Base-by-base conservation (phyloP, 495 filamentous ascomycete species). In the Podospora appendiculata region DNA sequence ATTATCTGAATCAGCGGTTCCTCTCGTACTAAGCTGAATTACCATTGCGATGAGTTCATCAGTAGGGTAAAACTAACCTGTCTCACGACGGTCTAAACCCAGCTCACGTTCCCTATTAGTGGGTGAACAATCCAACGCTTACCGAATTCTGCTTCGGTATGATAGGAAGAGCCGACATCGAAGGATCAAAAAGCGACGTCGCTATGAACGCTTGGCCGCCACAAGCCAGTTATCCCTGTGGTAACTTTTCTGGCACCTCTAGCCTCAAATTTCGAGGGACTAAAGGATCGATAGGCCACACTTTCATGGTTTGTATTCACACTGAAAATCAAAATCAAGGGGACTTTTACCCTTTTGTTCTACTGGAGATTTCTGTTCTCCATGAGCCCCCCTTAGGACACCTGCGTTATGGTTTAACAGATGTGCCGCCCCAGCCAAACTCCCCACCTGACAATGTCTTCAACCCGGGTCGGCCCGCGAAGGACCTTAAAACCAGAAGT, bases 271-370 rank as follows among this genome's bases (percentile, higher is more conserved):
- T 80, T 77, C 79, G 77, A 83, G 77, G 79, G 79, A 81, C 81
- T 82, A 84, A 83, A 83, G 81, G 79, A 84, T 83, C 78, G 78
- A 84, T 83, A 83, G 79, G 81, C 80, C 76, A 81, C 78, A 82
- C 79, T 85, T 85, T 83, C 77, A 81, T 81, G 77, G 77, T 82
- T 84, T 81, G 76, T 84, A 83, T 84, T 84, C 78, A 83, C 77
- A 84, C 81, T 85, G 78, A 85, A 83, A 84, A 83, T 83, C 76
- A 85, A 84, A 85, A 82, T 83, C 76, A 85, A 83, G 77, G 78
- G 78, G 79, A 82, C 79, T 83, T 84, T 84, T 84, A 80, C 81
- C 80, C 81, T 85, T 85, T 84, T 84, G 77, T 81, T 84, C 80
- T 79, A 83, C 77, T 84, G 73, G 78, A 83, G 81, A 83, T 84